Base-by-base conservation (phyloP, 441 rosid species). In the Manihot esculenta region DNA sequence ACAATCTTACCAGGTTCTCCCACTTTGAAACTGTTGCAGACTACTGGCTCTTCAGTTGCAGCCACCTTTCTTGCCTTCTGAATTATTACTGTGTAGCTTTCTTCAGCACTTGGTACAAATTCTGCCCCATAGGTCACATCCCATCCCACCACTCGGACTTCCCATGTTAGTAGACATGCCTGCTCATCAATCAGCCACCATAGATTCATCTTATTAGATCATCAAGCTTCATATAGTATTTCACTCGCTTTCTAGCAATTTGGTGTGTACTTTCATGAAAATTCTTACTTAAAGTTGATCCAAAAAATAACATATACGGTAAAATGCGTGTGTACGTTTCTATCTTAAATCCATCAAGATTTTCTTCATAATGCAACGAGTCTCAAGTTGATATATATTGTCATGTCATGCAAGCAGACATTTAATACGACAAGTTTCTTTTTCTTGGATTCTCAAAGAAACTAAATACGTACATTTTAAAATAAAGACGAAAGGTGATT, bases 111-210 rank as follows among this genome's bases (percentile, higher is more conserved):
- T 0, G 98, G 98, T 70, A 88, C 88, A 69, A 94, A 94, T 75
- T 94, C 97, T 7, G 93, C 96, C 45, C 91, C 88, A 63, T 88
- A 90, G 74, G 77, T 82, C 79, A 87, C 97, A 27, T 88, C 94
- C 93, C 96, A 89, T 42, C 93, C 98, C 53, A 87, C 84, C 1
- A 94, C 97, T 47, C 96, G 80, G 38, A 88, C 62, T 81, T 94
- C 97, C 98, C 98, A 94, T 54, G 83, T 85, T 33, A 91, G 50
- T 18, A 74, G 69, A 67, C 92, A 84, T 78, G 69, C 85, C 98
- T 93, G 81, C 78, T 33, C 12, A 7, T 64, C 21, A 3, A 62
- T 33, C 47, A 66, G 20, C 26, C 20, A 21, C 17, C 62, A 23
- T 35, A 24, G 18, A 7, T 30, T 17, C 8, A 26, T 4, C 24